Conservation (phyloP, 768 basidiomycete genomes). For the Pleurotus salmoneostramineus region DNA sequence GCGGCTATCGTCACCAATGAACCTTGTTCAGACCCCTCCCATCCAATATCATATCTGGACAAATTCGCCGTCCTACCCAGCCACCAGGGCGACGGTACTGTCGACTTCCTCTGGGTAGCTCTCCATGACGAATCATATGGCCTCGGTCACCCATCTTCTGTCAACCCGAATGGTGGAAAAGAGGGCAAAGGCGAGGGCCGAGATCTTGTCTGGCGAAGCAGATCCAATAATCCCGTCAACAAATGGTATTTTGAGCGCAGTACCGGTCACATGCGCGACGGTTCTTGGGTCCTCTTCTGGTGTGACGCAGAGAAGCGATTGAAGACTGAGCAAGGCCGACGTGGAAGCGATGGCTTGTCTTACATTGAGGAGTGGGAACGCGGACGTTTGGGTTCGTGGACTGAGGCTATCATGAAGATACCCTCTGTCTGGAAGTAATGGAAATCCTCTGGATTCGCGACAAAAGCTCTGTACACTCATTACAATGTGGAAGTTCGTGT, state of each 20-base stretch:
- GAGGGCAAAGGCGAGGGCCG: slow-evolving; percentile 86
- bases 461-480: background rate
- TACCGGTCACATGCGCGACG: slow-evolving; percentile 83
- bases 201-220: slow-evolving; percentile 94
- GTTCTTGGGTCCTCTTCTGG: slow-evolving; percentile 95
- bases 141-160: slow-evolving; percentile 87
- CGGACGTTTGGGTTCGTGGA: slow-evolving; percentile 70
- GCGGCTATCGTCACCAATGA: slow-evolving; percentile 89
- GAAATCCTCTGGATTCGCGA: too few species aligned
- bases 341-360: slow-evolving; percentile 60
- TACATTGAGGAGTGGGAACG: slow-evolving; percentile 76
- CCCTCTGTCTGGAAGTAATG: slow-evolving; percentile 72
- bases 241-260: slow-evolving; percentile 99
- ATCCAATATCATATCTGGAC: slow-evolving; percentile 87
- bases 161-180: slow-evolving; percentile 93
- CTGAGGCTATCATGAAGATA: slow-evolving; percentile 59
- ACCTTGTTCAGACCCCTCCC: slow-evolving; percentile 26
- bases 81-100: slow-evolving; percentile 97
- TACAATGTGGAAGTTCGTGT: background rate
- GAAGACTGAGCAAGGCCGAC: slow-evolving; percentile 62
- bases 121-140: slow-evolving; percentile 98
- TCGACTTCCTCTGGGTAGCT: slow-evolving; percentile 99
- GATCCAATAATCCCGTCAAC: slow-evolving; percentile 93
- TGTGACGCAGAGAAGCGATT: slow-evolving; percentile 92
- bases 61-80: slow-evolving; percentile 96